Evolutionary conservation across 768 basidiomycete genomes (phyloP), one percentile per base, ranked within the genome.

Genomic region (Lactarius hengduanensis): DNA sequence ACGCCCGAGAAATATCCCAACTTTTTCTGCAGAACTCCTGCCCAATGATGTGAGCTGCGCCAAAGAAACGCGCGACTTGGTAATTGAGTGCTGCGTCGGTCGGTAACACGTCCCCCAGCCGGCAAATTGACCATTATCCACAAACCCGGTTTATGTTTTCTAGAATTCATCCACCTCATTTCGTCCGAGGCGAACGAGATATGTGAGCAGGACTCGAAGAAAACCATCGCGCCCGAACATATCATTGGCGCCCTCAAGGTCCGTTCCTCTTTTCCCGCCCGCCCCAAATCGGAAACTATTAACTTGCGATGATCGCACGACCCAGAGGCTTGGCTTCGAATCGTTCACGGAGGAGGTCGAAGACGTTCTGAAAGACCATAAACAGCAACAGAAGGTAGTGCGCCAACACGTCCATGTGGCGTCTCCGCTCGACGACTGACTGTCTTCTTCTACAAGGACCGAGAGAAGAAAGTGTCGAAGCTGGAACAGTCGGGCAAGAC

Each of bases 31-130:
- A 98, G 97, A 99, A 73, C 78, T 98, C 69, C 84, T 98, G 18
- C 94, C 96, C 28, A 84, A 78, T 70, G 96, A 97, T 73, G 83
- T 96, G 15, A 81, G 86, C 36, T 98, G 94, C 74, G 86, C 95
- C 30, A 98, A 98, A 78, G 97, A 98, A 73, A 96, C 96, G 69
- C 89, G 94, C 72, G 97, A 98, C 81, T 78, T 98, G 69, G 90
- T 99, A 50, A 95, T 96, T 77, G 95, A 98, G 80, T 98, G 96
- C 73, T 98, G 96, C 86, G 94, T 98, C 86, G 97, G 97, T 97
- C 81, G 89, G 89, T 67, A 28, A 28, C 28, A 28, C 10, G 1
- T 26, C 26, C 45, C 22, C 22, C 47, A 50, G 22, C 47, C n/a
- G 10, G 13, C 11, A 30, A 61, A 61, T 32, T 54, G 18, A 57